phyloP scores from a whole-genome alignment of 176 grass and related monocot species.

The Puccinellia tenuiflora region DNA sequence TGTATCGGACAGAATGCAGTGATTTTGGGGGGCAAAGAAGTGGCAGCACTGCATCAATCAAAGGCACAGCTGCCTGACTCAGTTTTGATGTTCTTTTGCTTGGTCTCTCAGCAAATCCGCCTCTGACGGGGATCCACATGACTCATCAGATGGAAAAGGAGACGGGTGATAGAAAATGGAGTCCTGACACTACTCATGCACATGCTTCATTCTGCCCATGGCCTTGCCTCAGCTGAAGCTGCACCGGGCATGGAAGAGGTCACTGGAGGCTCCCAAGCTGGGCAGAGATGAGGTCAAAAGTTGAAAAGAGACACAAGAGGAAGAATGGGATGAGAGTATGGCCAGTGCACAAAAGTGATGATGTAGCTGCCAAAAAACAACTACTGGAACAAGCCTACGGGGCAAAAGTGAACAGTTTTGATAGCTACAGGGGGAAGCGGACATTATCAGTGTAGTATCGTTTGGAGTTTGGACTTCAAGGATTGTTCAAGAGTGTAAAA shows the following conservation, averaged over 20 bases:
- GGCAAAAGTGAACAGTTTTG: not conserved
- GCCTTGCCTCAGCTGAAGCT: conserved; percentile 1
- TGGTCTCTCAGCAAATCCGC: not conserved
- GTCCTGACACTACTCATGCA: not conserved
- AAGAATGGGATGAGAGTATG: not conserved
- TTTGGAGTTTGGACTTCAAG: not conserved
- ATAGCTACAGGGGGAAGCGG: not conserved
- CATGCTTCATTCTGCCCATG: not conserved
- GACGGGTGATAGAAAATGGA: not conserved
- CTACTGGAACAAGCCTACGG: not conserved
- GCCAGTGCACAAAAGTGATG: not conserved
- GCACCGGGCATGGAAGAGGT: not conserved
- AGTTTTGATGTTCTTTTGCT: not conserved
- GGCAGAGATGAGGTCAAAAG: not conserved
- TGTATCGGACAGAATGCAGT: not conserved
- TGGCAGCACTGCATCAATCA: not conserved
- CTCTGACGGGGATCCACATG: not conserved
- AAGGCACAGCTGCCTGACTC: not conserved
- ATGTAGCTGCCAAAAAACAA: not conserved
- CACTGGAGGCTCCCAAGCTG: not conserved
- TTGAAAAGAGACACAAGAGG: not conserved
- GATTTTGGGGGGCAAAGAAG: not conserved
- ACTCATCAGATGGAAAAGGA: not conserved
- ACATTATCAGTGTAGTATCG: not conserved
- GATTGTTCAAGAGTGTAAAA: no score